Evolutionary conservation across 2,329 filamentous ascomycete genomes (phyloP).

Genomic region (Talaromyces islandicus): DNA sequence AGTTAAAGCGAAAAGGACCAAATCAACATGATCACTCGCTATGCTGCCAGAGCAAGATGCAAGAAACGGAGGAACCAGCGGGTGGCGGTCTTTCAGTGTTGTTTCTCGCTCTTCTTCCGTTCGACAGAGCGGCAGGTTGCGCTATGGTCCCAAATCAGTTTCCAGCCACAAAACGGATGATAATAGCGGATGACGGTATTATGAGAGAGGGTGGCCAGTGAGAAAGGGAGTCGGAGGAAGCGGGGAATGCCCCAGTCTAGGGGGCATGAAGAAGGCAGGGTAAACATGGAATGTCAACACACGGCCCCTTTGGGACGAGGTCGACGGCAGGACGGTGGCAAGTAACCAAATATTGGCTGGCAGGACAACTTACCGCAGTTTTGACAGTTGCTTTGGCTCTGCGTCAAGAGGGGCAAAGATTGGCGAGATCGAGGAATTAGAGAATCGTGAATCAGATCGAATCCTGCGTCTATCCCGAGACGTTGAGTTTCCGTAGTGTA

Average conservation of each 20-base stretch:
- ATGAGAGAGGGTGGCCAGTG: background rate
- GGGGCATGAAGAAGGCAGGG: conserved; percentile 6
- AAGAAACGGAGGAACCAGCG: background rate
- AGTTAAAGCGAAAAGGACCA: conserved; percentile 5
- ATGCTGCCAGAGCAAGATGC: background rate
- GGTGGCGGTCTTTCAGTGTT: background rate
- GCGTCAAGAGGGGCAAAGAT: no score
- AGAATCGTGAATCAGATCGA: background rate
- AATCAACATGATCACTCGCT: conserved; percentile 8
- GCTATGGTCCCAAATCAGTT: conserved; percentile 1
- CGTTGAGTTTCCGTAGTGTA: background rate
- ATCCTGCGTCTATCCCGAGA: background rate
- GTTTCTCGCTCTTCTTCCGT: background rate
- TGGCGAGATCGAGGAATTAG: background rate
- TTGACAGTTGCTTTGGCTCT: background rate
- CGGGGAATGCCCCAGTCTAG: conserved; percentile 10
- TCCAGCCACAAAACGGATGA: background rate
- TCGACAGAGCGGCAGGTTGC: background rate
- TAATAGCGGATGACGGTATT: background rate
- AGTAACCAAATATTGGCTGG: background rate
- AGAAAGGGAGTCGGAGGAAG: conserved; percentile 7
- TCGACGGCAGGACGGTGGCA: background rate
- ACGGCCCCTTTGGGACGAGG: conserved; percentile 7
- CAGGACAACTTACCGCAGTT: background rate
- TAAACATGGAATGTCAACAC: conserved; percentile 15